Base-by-base conservation (phyloP, 2,329 filamentous ascomycete species). In the Huntiella abstrusa region DNA sequence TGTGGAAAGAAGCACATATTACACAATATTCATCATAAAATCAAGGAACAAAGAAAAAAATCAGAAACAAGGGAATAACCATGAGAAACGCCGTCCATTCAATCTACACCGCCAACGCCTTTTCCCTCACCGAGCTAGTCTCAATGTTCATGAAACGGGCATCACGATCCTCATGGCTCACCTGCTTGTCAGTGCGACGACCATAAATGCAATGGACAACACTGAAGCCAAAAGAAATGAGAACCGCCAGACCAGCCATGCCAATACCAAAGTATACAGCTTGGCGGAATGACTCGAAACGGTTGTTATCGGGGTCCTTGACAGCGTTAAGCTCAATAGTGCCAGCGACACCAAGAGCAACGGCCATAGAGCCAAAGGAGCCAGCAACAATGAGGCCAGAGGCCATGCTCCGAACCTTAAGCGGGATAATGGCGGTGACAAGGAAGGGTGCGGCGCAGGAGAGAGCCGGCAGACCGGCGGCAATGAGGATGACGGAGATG, bases 361-460 rank as follows among this genome's bases (percentile, higher is more conserved):
- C 58, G 1, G 72, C 73, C 33, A 82, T 80, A 49, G 69, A 70
- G 54, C 81, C 82, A 56, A 83, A 81, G 49, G 81, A 71, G 7
- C 77, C 63, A 0, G 76, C 80, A 47, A 69, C 73, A 32, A 80
- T 71, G 5, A 81, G 56, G 15, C 67, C 72, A 4, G 63, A 64
- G 0, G 59, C 65, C 10, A 68, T 62, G 5, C 66, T 66, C 52
- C 69, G 39, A 63, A 46, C 70, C 60, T 38, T 64, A 57, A 49
- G 59, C 61, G 13, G 55, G 0, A 69, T 62, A 2, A 61, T 61
- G 51, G 78, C 69, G 22, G 67, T 71, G 4, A 82, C 61, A 17
- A 80, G 66, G 12, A 80, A 55, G 0, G 68, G 77, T 0, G 72
- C 73, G 0, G 75, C 70, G 0, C 77, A 76, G 53, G 77, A 77